Percentiles rank a stretch among this genome's conserved stretches.
phyloP scores from a whole-genome alignment of 2,329 filamentous ascomycete species.

The Laburnicola sp. region DNA sequence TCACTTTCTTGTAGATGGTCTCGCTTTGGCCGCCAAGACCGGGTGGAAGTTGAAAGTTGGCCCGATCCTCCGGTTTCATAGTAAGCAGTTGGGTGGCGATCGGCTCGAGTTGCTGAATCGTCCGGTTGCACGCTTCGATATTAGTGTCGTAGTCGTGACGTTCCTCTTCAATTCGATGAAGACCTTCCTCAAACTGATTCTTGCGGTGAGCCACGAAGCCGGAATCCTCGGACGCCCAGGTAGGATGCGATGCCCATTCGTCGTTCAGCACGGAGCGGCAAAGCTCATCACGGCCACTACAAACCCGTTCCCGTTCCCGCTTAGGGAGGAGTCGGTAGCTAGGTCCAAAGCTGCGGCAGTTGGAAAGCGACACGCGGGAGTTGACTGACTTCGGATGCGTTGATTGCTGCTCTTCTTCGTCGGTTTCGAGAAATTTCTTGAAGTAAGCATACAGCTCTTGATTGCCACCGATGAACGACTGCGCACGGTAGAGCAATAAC shows the following conservation, averaged over 20 bases:
- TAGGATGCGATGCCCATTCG: conserved; percentile 97
- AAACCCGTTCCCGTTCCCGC: conserved; percentile 85
- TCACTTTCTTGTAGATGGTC: conserved; percentile 93
- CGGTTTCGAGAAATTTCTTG: conserved; percentile 78
- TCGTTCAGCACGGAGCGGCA: conserved; percentile 94
- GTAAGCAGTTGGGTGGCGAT: conserved; percentile 87
- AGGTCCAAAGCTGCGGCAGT: conserved; percentile 92
- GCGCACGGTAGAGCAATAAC: conserved; percentile 78
- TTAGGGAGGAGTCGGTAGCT: conserved; percentile 93
- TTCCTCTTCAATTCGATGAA: conserved; percentile 96
- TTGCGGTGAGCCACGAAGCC: conserved; percentile 98
- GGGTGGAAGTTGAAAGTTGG: conserved; percentile 75
- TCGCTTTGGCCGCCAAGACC: conserved; percentile 91
- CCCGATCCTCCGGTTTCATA: conserved; percentile 71
- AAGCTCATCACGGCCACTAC: conserved; percentile 91
- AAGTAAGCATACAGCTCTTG: conserved; percentile 88
- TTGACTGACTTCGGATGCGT: conserved; percentile 66
- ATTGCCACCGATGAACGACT: conserved; percentile 84
- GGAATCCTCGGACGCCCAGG: conserved; percentile 97
- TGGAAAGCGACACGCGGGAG: conserved; percentile 87
- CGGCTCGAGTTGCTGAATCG: conserved; percentile 92
- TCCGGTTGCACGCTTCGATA: conserved; percentile 92
- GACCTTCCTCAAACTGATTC: conserved; percentile 89
- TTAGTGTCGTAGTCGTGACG: conserved; percentile 98
- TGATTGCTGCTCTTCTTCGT: conserved; percentile 62